These are phyloP conservation scores for Lodderomyces parapsilosis DNA, from an alignment of 1,139 yeast genomes.

Conservation along the genomic window DNA sequence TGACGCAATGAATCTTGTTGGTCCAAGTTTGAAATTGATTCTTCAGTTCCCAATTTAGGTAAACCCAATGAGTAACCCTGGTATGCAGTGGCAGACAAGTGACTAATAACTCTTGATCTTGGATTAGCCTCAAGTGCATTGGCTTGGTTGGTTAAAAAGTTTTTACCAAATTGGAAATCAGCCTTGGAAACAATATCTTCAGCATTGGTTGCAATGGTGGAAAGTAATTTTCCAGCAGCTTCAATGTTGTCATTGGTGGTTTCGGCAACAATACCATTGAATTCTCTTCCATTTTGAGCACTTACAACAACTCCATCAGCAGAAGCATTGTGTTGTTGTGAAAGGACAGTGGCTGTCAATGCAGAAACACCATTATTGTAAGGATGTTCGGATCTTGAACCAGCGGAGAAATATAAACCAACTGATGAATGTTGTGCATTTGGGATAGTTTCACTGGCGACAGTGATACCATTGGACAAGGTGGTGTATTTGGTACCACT, in stretches of 20 bases:
- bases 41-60: slow-evolving; percentile 72
- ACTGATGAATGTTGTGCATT: slow-evolving; percentile 56
- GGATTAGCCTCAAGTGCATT: slow-evolving; percentile 47
- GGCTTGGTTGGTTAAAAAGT: slow-evolving; percentile 38
- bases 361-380: slow-evolving; percentile 79
- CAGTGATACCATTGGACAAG: slow-evolving; percentile 67
- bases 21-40: slow-evolving; percentile 57
- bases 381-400: slow-evolving; percentile 75
- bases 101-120: slow-evolving; percentile 58
- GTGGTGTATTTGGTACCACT: slow-evolving; percentile 64
- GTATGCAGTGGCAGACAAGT: slow-evolving; percentile 77
- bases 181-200: slow-evolving; percentile 29
- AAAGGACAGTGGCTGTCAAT: slow-evolving; percentile 54
- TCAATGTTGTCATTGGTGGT: slow-evolving; percentile 43
- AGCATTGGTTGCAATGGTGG: slow-evolving; percentile 37
- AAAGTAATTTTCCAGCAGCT: slow-evolving; percentile 42
- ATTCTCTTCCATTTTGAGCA: slow-evolving; percentile 49
- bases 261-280: slow-evolving; percentile 53
- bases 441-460: slow-evolving; percentile 66
- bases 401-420: slow-evolving; percentile 72
- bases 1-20: slow-evolving; percentile 57
- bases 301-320: slow-evolving; percentile 48
- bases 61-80: slow-evolving; percentile 78
- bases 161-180: slow-evolving; percentile 34
- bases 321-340: slow-evolving; percentile 20